phyloP scores from a whole-genome alignment of 495 filamentous ascomycete species.

The Penicillium fimorum region DNA sequence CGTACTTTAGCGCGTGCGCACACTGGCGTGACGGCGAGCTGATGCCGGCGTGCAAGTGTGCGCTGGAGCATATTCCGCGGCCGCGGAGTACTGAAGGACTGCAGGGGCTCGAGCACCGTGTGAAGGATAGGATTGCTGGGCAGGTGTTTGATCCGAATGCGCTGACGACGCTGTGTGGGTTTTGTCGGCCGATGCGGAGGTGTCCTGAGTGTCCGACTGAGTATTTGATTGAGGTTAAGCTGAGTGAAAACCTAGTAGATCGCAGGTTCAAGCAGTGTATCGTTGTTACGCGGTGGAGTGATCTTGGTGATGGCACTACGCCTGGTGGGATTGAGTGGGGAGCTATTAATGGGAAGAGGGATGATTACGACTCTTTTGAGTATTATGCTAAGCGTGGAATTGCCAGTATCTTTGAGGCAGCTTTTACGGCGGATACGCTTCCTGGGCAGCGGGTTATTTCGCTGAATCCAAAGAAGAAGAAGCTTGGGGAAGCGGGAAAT shows the following conservation, averaged over 20 bases:
- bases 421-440: conserved; percentile 51
- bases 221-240: conserved; percentile 57
- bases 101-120: conserved; percentile 40
- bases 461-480: conserved; percentile 52
- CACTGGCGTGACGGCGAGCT: conserved; percentile 61
- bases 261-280: conserved; percentile 54
- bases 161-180: conserved; percentile 48
- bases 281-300: conserved; percentile 59
- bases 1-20: conserved; percentile 57
- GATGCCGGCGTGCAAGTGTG: conserved; percentile 58
- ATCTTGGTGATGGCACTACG: conserved; percentile 53
- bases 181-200: conserved; percentile 55
- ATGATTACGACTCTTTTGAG: conserved; percentile 52
- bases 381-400: conserved; percentile 52
- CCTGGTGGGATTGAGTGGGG: conserved; percentile 49
- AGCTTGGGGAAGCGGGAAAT: conserved; percentile 45
- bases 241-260: conserved; percentile 47
- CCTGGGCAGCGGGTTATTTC: conserved; percentile 56
- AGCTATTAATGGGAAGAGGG: conserved; percentile 43
- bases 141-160: conserved; percentile 43
- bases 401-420: conserved; percentile 56
- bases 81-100: conserved; percentile 39
- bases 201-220: conserved; percentile 61
- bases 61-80: conserved; percentile 52
- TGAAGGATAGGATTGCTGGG: conserved; percentile 36